Conservation (phyloP, 2,329 filamentous ascomycete genomes). For the Alternaria incomplexa region DNA sequence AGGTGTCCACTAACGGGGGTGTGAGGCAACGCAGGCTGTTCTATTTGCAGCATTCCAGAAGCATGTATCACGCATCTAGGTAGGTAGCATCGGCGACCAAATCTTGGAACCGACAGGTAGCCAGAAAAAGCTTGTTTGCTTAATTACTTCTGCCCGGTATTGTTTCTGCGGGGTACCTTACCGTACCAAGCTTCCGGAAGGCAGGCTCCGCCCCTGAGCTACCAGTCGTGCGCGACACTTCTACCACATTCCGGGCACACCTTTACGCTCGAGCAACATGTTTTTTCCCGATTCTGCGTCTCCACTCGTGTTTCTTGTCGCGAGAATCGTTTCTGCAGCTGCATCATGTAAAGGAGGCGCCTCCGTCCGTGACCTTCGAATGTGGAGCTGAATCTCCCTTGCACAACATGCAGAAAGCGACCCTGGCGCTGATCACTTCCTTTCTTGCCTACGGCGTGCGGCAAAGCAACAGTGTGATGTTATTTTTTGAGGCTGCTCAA, state of each 20-base stretch:
- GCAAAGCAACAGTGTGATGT: background rate
- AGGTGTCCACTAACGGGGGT: background rate
- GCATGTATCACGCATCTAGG: background rate
- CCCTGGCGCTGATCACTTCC: constrained; percentile 2
- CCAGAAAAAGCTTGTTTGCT: constrained; percentile 2
- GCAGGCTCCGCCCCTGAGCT: background rate
- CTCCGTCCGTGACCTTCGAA: background rate
- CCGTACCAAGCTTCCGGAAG: constrained; percentile 1
- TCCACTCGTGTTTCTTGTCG: background rate
- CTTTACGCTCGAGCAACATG: background rate
- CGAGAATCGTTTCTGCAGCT: background rate
- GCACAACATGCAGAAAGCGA: background rate
- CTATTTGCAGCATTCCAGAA: background rate
- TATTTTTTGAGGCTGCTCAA: background rate
- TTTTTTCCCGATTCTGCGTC: background rate
- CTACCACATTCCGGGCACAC: background rate
- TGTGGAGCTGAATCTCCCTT: background rate
- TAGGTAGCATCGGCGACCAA: background rate
- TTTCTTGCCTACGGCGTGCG: background rate
- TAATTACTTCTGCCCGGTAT: background rate
- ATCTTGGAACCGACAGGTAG: background rate
- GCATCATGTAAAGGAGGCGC: background rate
- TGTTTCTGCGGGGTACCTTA: background rate
- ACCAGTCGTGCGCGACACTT: background rate
- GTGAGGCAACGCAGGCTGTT: background rate